Conservation (phyloP, 805 yeast genomes). For the Suhomyces sp. region DNA sequence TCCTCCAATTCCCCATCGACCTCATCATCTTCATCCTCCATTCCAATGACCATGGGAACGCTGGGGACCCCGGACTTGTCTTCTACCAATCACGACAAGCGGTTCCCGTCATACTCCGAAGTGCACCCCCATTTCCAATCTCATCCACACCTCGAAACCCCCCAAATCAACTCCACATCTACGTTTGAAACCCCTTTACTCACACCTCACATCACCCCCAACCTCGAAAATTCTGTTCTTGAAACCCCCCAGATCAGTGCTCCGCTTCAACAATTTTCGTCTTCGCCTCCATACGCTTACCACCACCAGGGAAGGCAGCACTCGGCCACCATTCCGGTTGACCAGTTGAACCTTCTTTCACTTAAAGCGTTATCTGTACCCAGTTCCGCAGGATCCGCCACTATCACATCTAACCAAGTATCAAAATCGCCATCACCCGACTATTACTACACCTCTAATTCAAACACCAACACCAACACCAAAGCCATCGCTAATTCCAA, state of each 20-base stretch:
- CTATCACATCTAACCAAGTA: slow-evolving; percentile 7
- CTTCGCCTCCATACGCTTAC: slow-evolving; percentile 6
- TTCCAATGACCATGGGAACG: slow-evolving; percentile 7
- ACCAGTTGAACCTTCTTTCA: slow-evolving; percentile 13
- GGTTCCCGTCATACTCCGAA: slow-evolving; percentile 1
- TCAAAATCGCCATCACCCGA: slow-evolving; percentile 5
- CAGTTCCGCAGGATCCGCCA: slow-evolving; percentile 9
- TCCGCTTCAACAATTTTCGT: neutral
- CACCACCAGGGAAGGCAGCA: slow-evolving; percentile 7
- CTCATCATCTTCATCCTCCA: slow-evolving; percentile 9
- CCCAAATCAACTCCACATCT: slow-evolving; percentile 1
- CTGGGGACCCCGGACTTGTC: slow-evolving; percentile 9
- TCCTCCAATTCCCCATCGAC: slow-evolving; percentile 6
- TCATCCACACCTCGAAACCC: slow-evolving; percentile 5
- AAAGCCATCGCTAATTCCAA: too few species aligned
- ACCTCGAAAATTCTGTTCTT: too few species aligned
- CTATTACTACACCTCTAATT: slow-evolving; percentile 6
- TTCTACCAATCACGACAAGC: neutral
- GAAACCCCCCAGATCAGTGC: too few species aligned
- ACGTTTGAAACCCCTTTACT: slow-evolving; percentile 3
- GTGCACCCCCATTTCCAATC: neutral
- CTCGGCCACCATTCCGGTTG: slow-evolving; percentile 9
- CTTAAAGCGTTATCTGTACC: slow-evolving; percentile 5
- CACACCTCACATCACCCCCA: slow-evolving; percentile 1
- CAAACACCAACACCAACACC: neutral